Base-by-base conservation (phyloP, 345 rosid species). In the Gossypium sturtianum region DNA sequence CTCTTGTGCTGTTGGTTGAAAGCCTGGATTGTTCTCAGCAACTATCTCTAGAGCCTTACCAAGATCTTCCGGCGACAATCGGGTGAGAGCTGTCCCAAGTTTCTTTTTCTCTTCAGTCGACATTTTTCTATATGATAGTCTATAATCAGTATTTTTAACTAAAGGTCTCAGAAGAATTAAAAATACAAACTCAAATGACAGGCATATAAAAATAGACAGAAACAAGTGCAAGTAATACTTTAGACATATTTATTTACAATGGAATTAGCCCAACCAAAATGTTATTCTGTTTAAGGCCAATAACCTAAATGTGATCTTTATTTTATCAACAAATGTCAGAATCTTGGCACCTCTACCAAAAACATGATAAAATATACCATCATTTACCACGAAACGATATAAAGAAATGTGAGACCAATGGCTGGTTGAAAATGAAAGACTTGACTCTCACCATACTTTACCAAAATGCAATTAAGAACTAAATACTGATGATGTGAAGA, bases 11-110 rank as follows among this genome's bases (percentile, higher is more conserved):
- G 84, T 82, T 54, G 89, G 83, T 59, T 86, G 87, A 70, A 91
- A 89, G 61, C 74, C 80, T 23, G 94, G 97, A 80, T 89, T 84
- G 72, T 82, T 75, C 76, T 85, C 90, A 25, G 97, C 89, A 73
- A 91, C 94, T 60, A 91, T 91, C 76, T 91, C 89, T 67, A 89
- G 66, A 19, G 92, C 97, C 82, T 83, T 88, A 12, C 78, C 79
- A 15, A 89, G 84, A 78, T 91, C 92, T 76, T 88, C 89, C 1
- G 91, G 86, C 23, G 88, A 83, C 76, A 91, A 81, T 29, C 78
- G 83, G 3, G 88, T 77, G 9, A 89, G 83, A 72, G 91, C 92
- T 47, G 81, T 75, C 67, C 85, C 87, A 1, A 91, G 88, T 62
- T 83, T 89, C 72, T 82, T 88, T 81, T 89, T 89, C 76, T 91